phyloP scores from a whole-genome alignment of 2,329 filamentous ascomycete species.

The Penicillium sp. region DNA sequence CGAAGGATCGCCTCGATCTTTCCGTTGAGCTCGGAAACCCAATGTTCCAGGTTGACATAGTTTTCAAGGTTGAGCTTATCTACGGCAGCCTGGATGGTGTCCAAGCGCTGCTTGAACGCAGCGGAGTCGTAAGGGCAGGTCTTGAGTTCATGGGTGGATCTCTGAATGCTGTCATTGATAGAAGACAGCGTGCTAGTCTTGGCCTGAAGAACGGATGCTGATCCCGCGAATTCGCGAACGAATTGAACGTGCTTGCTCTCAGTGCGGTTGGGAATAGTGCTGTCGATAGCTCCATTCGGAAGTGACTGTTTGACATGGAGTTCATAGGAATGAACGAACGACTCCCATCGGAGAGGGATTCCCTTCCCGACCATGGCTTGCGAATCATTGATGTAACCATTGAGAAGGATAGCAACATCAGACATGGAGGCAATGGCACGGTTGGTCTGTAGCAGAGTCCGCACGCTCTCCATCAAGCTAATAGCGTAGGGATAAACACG shows the following conservation, averaged over 20 bases:
- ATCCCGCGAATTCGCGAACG: slow-evolving; percentile 83
- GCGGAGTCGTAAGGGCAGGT: slow-evolving; percentile 75
- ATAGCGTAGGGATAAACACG: slow-evolving; percentile 97
- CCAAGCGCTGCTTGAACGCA: slow-evolving; percentile 75
- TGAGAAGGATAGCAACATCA: slow-evolving; percentile 79
- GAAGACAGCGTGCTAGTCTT: slow-evolving; percentile 76
- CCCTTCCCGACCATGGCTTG: slow-evolving; percentile 80
- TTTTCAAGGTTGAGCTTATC: slow-evolving; percentile 96
- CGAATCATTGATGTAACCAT: slow-evolving; percentile 87
- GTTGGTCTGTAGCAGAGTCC: slow-evolving; percentile 83
- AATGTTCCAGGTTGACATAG: slow-evolving; percentile 85
- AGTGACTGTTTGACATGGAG: slow-evolving; percentile 66
- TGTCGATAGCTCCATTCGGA: slow-evolving; percentile 57
- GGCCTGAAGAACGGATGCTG: slow-evolving; percentile 79
- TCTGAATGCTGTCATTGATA: slow-evolving; percentile 77
- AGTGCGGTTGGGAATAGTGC: slow-evolving; percentile 53
- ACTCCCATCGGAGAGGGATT: slow-evolving; percentile 90
- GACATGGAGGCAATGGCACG: slow-evolving; percentile 79
- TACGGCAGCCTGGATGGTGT: slow-evolving; percentile 83
- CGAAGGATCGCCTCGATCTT: slow-evolving; percentile 78
- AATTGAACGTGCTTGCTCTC: slow-evolving; percentile 97
- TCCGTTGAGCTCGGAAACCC: slow-evolving; percentile 82
- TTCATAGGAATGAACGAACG: slow-evolving; percentile 95
- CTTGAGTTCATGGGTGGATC: slow-evolving; percentile 75
- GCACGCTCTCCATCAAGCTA: slow-evolving; percentile 97